Evolutionary conservation across 2,329 filamentous ascomycete genomes (phyloP), one percentile per base, ranked within the genome.

Genomic region (Microsporum ferrugineum): DNA sequence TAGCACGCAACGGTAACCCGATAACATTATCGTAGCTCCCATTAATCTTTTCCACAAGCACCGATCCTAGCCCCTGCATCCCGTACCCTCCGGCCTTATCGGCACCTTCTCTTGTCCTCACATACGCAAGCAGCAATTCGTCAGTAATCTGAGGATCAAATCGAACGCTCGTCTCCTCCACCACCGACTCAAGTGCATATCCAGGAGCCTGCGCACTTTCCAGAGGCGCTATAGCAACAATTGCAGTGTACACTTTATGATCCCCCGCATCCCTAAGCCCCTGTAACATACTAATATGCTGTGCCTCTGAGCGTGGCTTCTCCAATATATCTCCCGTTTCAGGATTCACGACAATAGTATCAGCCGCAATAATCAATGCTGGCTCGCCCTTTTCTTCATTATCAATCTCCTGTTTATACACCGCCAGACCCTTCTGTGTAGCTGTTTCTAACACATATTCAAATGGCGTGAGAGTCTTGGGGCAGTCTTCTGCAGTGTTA

Each of bases 41-140:
- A 65, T 96, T 89, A 65, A 99, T 88, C 73, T 82, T 87, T 72
- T 96, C 91, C 10, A 99, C 85, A 61, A 99, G 75, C 71, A 96
- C 85, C 6, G 88, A 87, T 1, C 89, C 94, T 8, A 92, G 79
- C 0, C 92, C 94, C 75, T 99, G 94, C 59, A 99, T 83, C 1
- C 90, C 94, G 74, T 99, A 99, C 0, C 94, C 94, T 1, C 94
- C 94, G 0, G 94, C 94, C 79, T 97, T 99, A 74, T 97, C 94
- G 8, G 85, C 91, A 1, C 94, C 94, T 78, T 99, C 94, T 60
- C 92, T 81, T 27, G 92, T 96, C 62, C 71, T 70, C 58, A 82
- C 79, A 72, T 82, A 82, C 59, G 82, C 83, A 67, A 89, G 78
- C 62, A 97, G 86, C 66, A 96, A 82, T 63, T 95, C 91, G 76